phyloP scores from a whole-genome alignment of 805 yeast species.

The Grigorovia yakushimaensis region DNA sequence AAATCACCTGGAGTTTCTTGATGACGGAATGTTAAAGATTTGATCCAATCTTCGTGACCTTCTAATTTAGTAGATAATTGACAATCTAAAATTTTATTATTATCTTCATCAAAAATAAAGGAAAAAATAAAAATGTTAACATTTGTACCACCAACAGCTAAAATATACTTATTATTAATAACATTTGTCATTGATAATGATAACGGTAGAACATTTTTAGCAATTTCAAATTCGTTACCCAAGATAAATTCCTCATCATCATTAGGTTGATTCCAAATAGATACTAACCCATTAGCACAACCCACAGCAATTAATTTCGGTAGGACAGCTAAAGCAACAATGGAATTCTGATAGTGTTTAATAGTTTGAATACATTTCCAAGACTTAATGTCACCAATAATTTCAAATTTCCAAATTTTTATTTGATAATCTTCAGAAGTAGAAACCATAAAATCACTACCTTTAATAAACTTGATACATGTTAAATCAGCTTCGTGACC shows the following conservation, averaged over 20 bases:
- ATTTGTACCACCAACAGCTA: conserved; percentile 71
- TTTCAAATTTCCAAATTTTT: conserved; percentile 44
- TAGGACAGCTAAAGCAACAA: conserved; percentile 43
- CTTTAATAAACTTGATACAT: conserved; percentile 49
- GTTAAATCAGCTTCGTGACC: conserved; percentile 56
- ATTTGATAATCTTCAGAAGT: conserved; percentile 60
- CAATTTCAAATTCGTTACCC: conserved; percentile 18
- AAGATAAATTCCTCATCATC: conserved; percentile 14
- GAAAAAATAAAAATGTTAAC: conserved; percentile 44
- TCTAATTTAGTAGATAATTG: conserved; percentile 44
- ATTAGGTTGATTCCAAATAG: conserved; percentile 37
- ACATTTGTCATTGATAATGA: conserved; percentile 20
- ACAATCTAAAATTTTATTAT: conserved; percentile 15
- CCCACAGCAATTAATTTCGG: conserved; percentile 45
- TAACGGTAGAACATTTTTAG: conserved; percentile 22
- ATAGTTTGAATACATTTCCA: conserved; percentile 26
- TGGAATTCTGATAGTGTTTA: conserved; percentile 38
- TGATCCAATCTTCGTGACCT: conserved; percentile 98
- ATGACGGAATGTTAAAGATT: conserved; percentile 52
- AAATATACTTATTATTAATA: conserved; percentile 30
- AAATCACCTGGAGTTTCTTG: conserved; percentile 39
- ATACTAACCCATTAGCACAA: conserved; percentile 49
- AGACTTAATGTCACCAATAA: conserved; percentile 2
- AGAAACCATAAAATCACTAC: conserved; percentile 40
- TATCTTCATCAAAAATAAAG: conserved; percentile 22